These are phyloP conservation scores for Prototheca cutis DNA, from an alignment of 163 green algal genomes.

Conservation along the genomic window DNA sequence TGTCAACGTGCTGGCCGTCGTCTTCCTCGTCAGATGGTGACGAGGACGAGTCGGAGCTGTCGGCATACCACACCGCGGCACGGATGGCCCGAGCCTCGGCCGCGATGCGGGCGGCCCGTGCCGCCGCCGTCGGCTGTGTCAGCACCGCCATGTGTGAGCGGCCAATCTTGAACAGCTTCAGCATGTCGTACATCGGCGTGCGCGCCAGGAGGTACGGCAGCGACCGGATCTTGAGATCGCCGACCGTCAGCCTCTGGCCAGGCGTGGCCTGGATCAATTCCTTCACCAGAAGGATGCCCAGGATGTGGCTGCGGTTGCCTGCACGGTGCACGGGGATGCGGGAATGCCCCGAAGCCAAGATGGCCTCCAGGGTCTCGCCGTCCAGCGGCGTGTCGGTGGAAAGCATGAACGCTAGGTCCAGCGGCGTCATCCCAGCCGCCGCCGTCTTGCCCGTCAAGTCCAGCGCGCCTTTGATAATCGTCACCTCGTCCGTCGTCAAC, in stretches of 20 bases:
- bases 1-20: background rate
- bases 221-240: conserved; percentile 36
- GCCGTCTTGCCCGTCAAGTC: conserved; percentile 81
- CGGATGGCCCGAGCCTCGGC: background rate
- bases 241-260: background rate
- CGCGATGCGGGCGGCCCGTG: conserved; percentile 1
- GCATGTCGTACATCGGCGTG: conserved; percentile 84
- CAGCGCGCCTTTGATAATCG: conserved; percentile 74
- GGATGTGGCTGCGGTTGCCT: conserved; percentile 39
- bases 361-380: conserved; percentile 40
- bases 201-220: conserved; percentile 38
- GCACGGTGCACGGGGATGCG: conserved; percentile 64
- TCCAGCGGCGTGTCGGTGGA: conserved; percentile 53
- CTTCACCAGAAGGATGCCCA: conserved; percentile 55
- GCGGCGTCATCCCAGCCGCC: conserved; percentile 59
- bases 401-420: conserved; percentile 85
- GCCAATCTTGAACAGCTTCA: conserved; percentile 88
- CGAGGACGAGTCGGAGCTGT: no score
- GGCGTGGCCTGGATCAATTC: conserved; percentile 46
- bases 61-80: background rate
- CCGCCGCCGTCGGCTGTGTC: conserved; percentile 26
- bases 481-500: conserved; percentile 44
- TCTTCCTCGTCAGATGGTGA: no score
- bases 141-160: conserved; percentile 85
- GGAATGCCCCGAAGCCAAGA: conserved; percentile 70